A percentile compares a stretch with the other conserved stretches of the same genome.
phyloP scores from a whole-genome alignment of 2,329 filamentous ascomycete species.

The Hypoxylon sp. region DNA sequence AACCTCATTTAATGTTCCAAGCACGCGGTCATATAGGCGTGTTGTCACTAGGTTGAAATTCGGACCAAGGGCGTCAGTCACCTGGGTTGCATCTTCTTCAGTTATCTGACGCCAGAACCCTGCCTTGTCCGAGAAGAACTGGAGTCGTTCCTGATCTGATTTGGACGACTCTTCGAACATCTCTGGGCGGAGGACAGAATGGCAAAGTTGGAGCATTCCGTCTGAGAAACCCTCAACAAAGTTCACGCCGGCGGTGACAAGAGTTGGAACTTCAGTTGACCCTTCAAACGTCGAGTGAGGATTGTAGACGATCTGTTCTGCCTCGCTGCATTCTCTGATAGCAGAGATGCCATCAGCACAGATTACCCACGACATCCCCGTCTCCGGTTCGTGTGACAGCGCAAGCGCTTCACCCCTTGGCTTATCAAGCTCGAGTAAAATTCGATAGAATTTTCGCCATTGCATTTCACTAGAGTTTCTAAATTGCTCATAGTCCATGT shows the following conservation, averaged over 20 bases:
- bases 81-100: constrained; percentile 81
- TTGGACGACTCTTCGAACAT: constrained; percentile 80
- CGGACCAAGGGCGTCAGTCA: constrained; percentile 78
- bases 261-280: constrained; percentile 63
- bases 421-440: constrained; percentile 88
- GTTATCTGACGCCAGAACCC: constrained; percentile 84
- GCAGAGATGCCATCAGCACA: constrained; percentile 86
- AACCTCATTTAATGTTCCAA: constrained; percentile 61
- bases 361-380: constrained; percentile 85
- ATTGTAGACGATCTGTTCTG: constrained; percentile 84
- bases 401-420: constrained; percentile 86
- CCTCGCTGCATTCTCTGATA: constrained; percentile 81
- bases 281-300: constrained; percentile 68
- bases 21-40: constrained; percentile 68
- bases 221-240: constrained; percentile 81
- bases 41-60: constrained; percentile 72
- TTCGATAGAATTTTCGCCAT: constrained; percentile 91
- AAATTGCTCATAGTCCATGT: constrained; percentile 83
- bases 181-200: constrained; percentile 77
- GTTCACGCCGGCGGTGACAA: constrained; percentile 77
- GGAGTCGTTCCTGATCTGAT: constrained; percentile 80
- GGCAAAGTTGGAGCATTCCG: constrained; percentile 76
- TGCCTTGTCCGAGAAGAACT: constrained; percentile 82
- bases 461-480: constrained; percentile 81
- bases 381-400: constrained; percentile 78